Conservation (phyloP, 225 moss, liverwort and hornwort species). For the Climacium dendroides region DNA sequence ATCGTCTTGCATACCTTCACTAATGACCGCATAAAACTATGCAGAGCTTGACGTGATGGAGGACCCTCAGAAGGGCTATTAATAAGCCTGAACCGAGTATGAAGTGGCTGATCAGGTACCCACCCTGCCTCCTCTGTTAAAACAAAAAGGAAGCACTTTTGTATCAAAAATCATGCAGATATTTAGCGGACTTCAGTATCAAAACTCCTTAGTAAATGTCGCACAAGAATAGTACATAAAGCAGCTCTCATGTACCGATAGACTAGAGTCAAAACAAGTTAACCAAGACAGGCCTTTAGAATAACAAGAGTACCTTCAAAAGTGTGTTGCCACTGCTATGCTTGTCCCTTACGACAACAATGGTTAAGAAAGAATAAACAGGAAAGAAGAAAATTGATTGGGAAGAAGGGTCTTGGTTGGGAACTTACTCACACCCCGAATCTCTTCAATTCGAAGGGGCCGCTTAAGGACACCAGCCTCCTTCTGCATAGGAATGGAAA, state of each 20-base stretch:
- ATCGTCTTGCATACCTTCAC: constrained; percentile 53
- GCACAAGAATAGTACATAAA: background rate
- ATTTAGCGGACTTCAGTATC: background rate
- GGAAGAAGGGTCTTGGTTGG: background rate
- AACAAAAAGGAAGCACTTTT: background rate
- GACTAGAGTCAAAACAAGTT: background rate
- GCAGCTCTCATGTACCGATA: background rate
- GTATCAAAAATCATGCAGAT: background rate
- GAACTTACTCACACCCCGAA: constrained; percentile 90
- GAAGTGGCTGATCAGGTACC: constrained; percentile 66
- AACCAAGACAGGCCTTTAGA: background rate
- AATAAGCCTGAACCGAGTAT: constrained; percentile 58
- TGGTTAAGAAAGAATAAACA: background rate
- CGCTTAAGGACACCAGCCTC: constrained; percentile 87
- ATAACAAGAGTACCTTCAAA: background rate
- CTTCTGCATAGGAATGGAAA: constrained; percentile 36
- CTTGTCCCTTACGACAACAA: background rate
- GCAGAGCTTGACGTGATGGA: constrained; percentile 63
- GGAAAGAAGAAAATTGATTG: background rate
- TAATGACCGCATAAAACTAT: constrained; percentile 73
- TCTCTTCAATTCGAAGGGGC: constrained; percentile 74
- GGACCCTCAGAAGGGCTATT: constrained; percentile 71
- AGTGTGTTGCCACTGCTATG: background rate
- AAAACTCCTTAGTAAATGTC: background rate
- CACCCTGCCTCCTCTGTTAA: constrained; percentile 85